These are phyloP conservation scores for Silybum marianum DNA, from an alignment of 129 eudicot genomes.

Conservation along the genomic window DNA sequence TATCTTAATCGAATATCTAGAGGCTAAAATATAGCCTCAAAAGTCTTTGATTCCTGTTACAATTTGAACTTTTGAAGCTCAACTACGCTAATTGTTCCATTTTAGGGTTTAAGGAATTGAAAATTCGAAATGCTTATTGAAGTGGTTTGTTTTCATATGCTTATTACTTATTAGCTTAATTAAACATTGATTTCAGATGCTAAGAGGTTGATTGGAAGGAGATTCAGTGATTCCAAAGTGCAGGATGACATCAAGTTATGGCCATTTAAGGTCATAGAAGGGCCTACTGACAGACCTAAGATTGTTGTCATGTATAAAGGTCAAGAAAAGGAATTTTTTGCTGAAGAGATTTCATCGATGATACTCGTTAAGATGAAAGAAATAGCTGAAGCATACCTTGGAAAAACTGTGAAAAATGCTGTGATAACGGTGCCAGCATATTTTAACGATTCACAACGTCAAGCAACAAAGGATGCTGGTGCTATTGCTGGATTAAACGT, in stretches of 20 bases:
- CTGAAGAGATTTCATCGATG: slow-evolving; percentile 32
- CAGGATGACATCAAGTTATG: slow-evolving; percentile 18
- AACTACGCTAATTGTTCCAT: too few species aligned
- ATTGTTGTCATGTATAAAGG: slow-evolving; percentile 22
- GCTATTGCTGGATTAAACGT: too few species aligned
- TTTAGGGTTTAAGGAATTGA: too few species aligned
- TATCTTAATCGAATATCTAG: too few species aligned
- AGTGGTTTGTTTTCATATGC: background rate
- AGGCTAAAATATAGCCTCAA: too few species aligned
- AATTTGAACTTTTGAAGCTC: too few species aligned
- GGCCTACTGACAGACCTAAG: slow-evolving; percentile 6
- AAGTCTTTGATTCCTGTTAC: too few species aligned
- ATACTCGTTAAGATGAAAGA: slow-evolving; percentile 22
- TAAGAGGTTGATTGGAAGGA: slow-evolving; percentile 31
- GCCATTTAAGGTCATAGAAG: slow-evolving; percentile 24
- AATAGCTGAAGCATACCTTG: slow-evolving; percentile 20
- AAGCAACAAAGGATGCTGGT: background rate
- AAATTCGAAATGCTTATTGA: background rate
- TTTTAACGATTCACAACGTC: slow-evolving; percentile 24
- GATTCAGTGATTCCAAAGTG: slow-evolving; percentile 20
- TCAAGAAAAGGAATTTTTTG: slow-evolving; percentile 8
- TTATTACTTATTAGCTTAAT: background rate
- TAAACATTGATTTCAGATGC: slow-evolving; percentile 14
- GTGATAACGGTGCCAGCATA: slow-evolving; percentile 18
- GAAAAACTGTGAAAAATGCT: slow-evolving; percentile 8